Evolutionary conservation across 768 basidiomycete genomes (phyloP), one percentile per base, ranked within the genome.

Genomic region (Harrya chromipes): DNA sequence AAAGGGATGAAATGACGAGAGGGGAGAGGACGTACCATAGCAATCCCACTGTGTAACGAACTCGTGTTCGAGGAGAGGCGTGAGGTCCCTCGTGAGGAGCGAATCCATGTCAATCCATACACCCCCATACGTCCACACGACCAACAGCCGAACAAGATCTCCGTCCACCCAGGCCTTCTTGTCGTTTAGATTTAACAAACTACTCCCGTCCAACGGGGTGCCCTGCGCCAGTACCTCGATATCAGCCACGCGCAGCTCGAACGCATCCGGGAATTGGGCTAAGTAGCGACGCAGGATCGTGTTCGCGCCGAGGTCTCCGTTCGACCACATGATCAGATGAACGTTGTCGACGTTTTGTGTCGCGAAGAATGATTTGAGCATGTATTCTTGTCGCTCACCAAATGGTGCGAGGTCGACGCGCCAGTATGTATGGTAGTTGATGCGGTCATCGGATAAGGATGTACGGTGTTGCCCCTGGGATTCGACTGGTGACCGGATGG

Each of bases 31-130:
- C 83, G 37, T 64, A 93, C 94, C 90, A 61, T 97, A 97, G 66
- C 95, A 97, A 64, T 99, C 95, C 95, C 95, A 99, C 61, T 99
- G 94, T 2, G 92, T 95, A 10, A 97, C 91, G 64, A 94, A 99
- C 68, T 99, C 95, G 60, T 91, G 87, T 66, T 97, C 94, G 6
- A 89, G 76, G 47, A 97, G 73, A 9, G 94, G 93, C 3, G 84
- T 74, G 29, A 98, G 71, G 70, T 94, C 90, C 47, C 95, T 74
- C 39, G 92, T 95, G 54, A 97, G 73, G 47, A 98, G 77, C 43
- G 89, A 89, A 68, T 99, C 95, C 93, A 97, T 97, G 65, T 99
- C 95, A 40, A 97, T 77, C 95, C 95, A 98, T 20, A 97, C 82
- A 0, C 95, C 95, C 1, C 95, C 95, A 61, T 80, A 83, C 53